Percentiles rank a stretch among this genome's conserved stretches.
These are phyloP conservation scores for Imleria badia DNA, from an alignment of 768 basidiomycete species.

Conservation along the genomic window DNA sequence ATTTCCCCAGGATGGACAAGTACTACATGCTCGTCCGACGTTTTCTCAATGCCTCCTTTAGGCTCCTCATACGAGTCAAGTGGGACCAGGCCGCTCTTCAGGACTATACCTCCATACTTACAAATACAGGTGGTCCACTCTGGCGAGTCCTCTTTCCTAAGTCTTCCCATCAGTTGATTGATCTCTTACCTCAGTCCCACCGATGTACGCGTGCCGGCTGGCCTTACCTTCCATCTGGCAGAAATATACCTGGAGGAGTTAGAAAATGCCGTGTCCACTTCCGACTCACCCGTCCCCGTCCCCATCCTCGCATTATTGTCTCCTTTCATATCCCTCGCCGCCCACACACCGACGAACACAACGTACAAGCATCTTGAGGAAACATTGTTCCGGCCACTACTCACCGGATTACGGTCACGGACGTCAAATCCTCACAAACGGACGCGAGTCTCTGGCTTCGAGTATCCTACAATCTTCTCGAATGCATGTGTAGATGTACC, in stretches of 20 bases:
- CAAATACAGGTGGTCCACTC: slow-evolving; percentile 70
- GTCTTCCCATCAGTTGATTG: not conserved
- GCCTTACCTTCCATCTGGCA: slow-evolving; percentile 81
- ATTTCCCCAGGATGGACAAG: slow-evolving; percentile 79
- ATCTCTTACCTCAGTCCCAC: slow-evolving; percentile 46
- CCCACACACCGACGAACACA: slow-evolving; percentile 59
- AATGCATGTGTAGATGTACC: slow-evolving; percentile 55
- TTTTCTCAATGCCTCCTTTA: slow-evolving; percentile 84
- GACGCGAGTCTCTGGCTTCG: slow-evolving; percentile 31
- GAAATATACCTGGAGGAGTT: slow-evolving; percentile 93
- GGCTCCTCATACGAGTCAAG: slow-evolving; percentile 64
- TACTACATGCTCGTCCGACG: slow-evolving; percentile 93
- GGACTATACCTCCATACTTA: slow-evolving; percentile 71
- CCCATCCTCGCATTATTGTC: slow-evolving; percentile 55
- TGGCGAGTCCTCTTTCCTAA: slow-evolving; percentile 49
- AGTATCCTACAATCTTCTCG: slow-evolving; percentile 45
- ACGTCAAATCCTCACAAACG: slow-evolving; percentile 48
- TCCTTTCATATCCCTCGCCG: slow-evolving; percentile 74
- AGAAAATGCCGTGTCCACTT: slow-evolving; percentile 54
- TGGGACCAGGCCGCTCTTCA: slow-evolving; percentile 62
- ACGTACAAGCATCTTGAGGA: slow-evolving; percentile 75
- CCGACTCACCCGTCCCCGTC: slow-evolving; percentile 34
- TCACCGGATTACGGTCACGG: slow-evolving; percentile 48
- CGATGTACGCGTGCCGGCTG: slow-evolving; percentile 70
- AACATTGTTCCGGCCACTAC: slow-evolving; percentile 67